These are phyloP conservation scores for Heterobasidion annosum DNA, from an alignment of 1,284 basidiomycete species.

Conservation along the genomic window DNA sequence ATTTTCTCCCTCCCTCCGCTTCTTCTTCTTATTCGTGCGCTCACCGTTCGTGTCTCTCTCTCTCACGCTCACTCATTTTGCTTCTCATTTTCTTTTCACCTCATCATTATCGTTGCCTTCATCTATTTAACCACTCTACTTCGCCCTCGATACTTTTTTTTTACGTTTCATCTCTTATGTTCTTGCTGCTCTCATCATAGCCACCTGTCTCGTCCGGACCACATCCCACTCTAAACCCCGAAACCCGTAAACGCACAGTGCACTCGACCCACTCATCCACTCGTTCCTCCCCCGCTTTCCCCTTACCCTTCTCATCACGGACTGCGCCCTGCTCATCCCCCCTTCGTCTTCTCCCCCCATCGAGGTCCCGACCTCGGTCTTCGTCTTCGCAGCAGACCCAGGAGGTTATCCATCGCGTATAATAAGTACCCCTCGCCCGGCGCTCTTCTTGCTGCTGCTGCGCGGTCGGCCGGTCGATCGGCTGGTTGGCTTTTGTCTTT, in stretches of 20 bases:
- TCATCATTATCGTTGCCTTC: slow-evolving; percentile 12
- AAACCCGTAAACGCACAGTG: not conserved
- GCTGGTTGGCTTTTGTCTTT: not conserved
- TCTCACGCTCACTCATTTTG: slow-evolving; percentile 8
- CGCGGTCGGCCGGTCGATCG: not conserved
- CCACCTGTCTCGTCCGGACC: not conserved
- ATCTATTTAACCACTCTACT: slow-evolving; percentile 12
- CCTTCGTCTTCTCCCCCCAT: not conserved
- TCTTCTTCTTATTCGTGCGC: slow-evolving; percentile 15
- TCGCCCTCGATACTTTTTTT: slow-evolving; percentile 8
- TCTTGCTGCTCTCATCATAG: not conserved
- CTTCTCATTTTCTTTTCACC: slow-evolving; percentile 12
- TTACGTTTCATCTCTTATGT: slow-evolving; percentile 3
- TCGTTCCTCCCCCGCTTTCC: slow-evolving; percentile 4
- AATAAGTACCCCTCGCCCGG: not conserved
- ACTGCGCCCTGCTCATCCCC: not conserved
- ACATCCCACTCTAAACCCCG: not conserved
- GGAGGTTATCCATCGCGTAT: not conserved
- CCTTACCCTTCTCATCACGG: slow-evolving; percentile 9
- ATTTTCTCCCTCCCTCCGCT: slow-evolving; percentile 12
- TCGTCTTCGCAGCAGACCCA: not conserved
- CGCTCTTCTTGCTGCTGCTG: not conserved
- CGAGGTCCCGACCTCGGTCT: not conserved
- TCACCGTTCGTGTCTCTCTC: not conserved
- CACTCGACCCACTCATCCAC: not conserved